Base-by-base conservation (phyloP, 768 basidiomycete species). In the Clavaria fumosa region DNA sequence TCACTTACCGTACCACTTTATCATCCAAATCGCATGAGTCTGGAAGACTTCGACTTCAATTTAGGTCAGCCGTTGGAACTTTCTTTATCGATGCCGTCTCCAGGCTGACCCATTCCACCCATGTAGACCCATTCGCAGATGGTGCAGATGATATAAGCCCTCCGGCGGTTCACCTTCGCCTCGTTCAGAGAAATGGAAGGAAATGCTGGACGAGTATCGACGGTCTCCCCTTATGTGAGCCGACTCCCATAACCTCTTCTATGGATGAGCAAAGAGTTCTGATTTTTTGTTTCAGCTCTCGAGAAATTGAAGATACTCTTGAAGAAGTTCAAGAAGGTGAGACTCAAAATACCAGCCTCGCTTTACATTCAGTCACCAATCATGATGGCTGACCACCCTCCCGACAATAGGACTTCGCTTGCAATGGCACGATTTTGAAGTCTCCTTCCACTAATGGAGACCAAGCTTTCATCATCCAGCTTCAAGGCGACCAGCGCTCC, bases 281-380 rank as follows among this genome's bases (percentile, higher is more conserved):
- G n/a, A n/a, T n/a, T n/a, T n/a, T n/a, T n/a, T n/a, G n/a, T n/a
- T n/a, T n/a, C n/a, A n/a, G n/a, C n/a, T n/a, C n/a, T n/a, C n/a
- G n/a, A n/a, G n/a, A n/a, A n/a, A n/a, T n/a, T n/a, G 48, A 97
- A 95, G 78, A 99, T 97, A 65, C 70, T 99, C 46, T 69, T 97
- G 60, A 97, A 97, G 60, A 90, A 85, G 10, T 95, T 97, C 70
- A 99, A 97, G 73, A 99, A 96, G 80, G 88, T 82, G n/a, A n/a
- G n/a, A n/a, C n/a, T n/a, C n/a, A n/a, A 41, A 33, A 42, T 40
- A 38, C 28, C 21, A 3, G 23, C 38, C 12, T 15, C 18, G 27
- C 28, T n/a, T 36, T 42, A 32, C 34, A 30, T 46, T 48, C 6
- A 21, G 15, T n/a, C 6, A 28, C 35, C 15, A 33, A 10, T 21